phyloP scores from a whole-genome alignment of 257 asterid species.

The Ajuga chamaepitys region DNA sequence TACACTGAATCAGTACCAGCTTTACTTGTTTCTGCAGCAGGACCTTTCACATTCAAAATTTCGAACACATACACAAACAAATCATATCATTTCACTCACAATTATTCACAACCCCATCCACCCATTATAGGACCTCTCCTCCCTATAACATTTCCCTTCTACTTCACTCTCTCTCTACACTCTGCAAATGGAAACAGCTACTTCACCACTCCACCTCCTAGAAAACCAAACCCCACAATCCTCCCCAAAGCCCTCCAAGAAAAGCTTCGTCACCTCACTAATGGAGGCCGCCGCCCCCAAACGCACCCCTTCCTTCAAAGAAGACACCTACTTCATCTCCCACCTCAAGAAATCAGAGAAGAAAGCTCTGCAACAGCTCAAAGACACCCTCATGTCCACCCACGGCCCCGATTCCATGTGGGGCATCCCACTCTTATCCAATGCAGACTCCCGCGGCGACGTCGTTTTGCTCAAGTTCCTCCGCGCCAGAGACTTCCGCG shows the following conservation, averaged over 20 bases:
- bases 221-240: conserved; percentile 10
- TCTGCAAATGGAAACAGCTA: conserved; percentile 38
- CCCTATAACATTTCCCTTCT: background rate
- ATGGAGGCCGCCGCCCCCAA: conserved; percentile 55
- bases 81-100: too few relatives aligned
- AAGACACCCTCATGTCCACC: conserved; percentile 32
- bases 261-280: conserved; percentile 37
- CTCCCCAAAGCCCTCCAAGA: conserved; percentile 38
- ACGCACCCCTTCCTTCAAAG: conserved; percentile 66
- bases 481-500: conserved; percentile 75
- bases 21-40: too few relatives aligned
- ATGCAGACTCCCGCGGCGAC: conserved; percentile 39
- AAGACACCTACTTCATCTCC: conserved; percentile 67
- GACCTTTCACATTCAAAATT: background rate
- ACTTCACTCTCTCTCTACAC: too few relatives aligned
- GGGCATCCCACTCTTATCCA: conserved; percentile 43
- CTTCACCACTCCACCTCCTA: conserved; percentile 24
- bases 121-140: background rate
- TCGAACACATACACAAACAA: background rate
- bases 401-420: conserved; percentile 46
- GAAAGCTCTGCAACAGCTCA: conserved; percentile 55
- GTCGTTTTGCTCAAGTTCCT: conserved; percentile 74
- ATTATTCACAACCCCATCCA: background rate
- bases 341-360: conserved; percentile 49
- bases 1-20: too few relatives aligned